Evolutionary conservation across 208 protist genomes (phyloP).

Genomic region (Tetramitus jugosus): DNA sequence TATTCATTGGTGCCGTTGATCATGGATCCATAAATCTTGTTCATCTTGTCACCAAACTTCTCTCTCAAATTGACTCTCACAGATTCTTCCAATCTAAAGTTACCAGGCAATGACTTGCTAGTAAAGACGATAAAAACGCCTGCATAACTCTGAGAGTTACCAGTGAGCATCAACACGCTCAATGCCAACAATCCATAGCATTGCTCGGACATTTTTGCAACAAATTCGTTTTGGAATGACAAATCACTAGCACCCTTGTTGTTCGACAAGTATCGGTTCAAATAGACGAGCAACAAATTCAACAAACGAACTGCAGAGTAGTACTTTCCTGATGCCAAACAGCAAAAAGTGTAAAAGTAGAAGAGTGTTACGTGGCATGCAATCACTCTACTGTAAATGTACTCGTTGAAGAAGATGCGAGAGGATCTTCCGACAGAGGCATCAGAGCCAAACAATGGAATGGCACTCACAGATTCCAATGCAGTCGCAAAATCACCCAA

Average conservation of each 20-base stretch:
- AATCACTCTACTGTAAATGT: conserved; percentile 47
- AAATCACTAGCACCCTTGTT: conserved; percentile 45
- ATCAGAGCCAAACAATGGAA: conserved; percentile 50
- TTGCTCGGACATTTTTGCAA: conserved; percentile 61
- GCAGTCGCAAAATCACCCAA: conserved; percentile 60
- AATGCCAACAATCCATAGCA: conserved; percentile 36
- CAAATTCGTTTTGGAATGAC: conserved; percentile 49
- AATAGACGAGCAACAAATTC: conserved; percentile 32
- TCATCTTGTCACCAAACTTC: background rate
- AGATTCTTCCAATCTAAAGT: background rate
- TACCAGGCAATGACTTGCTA: no score
- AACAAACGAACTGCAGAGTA: conserved; percentile 42
- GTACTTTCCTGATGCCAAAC: conserved; percentile 64
- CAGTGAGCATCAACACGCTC: background rate
- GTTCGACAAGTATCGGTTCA: no score
- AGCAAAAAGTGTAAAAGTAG: conserved; percentile 66
- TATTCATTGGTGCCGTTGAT: background rate
- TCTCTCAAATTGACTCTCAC: background rate
- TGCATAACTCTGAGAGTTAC: background rate
- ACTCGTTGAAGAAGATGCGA: no score
- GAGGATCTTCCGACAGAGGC: no score
- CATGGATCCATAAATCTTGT: background rate
- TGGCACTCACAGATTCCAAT: conserved; percentile 43
- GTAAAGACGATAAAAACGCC: no score
- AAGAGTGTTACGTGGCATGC: conserved; percentile 61